Evolutionary conservation across 371 early-diverging fungal genomes (phyloP), one percentile per base, ranked within the genome.

Genomic region (Zancudomyces culisetae): DNA sequence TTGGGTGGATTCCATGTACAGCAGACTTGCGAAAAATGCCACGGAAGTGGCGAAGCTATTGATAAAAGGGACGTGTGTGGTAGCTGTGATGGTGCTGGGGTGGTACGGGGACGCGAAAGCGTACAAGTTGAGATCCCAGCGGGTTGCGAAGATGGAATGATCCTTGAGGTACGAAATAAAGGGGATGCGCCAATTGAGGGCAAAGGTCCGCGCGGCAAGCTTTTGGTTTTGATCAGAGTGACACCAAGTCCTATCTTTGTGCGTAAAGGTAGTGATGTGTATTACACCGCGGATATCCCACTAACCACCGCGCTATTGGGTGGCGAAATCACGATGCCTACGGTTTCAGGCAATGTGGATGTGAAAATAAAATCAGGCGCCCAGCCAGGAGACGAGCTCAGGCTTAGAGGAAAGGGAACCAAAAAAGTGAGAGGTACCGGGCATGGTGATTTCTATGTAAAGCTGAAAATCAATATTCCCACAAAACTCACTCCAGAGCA

Each of bases 271-370:
- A 57, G 74, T 21, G 83, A 90, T 57, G 71, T 92, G 20, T 76
- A 77, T 56, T 70, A 79, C 18, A 72, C 80, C 46, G 77, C 80
- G 10, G 60, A 64, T 2, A 66, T 94, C 21, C 92, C 95, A 13
- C 76, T 94, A 57, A 72, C 79, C 21, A 82, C 74, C 1, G 92
- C 92, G 2, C 64, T 89, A 1, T 66, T 94, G 28, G 95, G 95
- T 39, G 95, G 95, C 46, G 70, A 67, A 3, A 63, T 91, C 20
- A 74, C 77, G 3, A 76, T 94, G 35, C 92, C 90, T 2, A 91
- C 93, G 6, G 71, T 92, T 10, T 87, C 87, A 59, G 93, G 95
- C 41, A 85, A 90, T 55, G 88, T 92, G 1, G 95, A 94, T 50
- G 65, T 94, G 39, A 81, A 75, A 52, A 61, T 94, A 20, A 82